Evolutionary conservation across 2,329 filamentous ascomycete genomes (phyloP).

Genomic region (Neonectria ditissima): DNA sequence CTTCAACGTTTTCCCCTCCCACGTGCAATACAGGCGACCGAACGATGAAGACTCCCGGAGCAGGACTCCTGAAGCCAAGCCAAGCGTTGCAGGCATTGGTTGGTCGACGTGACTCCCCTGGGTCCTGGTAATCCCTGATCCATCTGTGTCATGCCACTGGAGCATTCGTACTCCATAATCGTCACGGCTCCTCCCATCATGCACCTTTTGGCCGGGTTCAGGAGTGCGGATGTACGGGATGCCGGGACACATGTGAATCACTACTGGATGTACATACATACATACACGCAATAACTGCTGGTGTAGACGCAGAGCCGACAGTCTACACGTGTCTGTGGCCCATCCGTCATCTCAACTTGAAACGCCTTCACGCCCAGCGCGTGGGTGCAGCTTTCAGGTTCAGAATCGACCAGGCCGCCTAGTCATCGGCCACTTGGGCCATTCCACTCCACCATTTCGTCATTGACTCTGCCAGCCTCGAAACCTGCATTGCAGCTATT

Average conservation of each 20-base stretch:
- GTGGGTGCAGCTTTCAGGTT: neutral
- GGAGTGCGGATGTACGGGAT: conserved; percentile 2
- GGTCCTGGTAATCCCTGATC: neutral
- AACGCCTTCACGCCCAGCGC: conserved; percentile 10
- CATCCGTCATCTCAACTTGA: conserved; percentile 18
- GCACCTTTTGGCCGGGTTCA: neutral
- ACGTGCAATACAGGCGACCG: neutral
- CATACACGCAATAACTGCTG: neutral
- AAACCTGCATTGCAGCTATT: neutral
- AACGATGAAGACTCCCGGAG: neutral
- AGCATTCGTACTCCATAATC: neutral
- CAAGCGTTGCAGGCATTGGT: neutral
- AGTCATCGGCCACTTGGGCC: neutral
- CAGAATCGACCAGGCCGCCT: neutral
- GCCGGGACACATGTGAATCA: neutral
- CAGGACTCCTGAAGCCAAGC: neutral
- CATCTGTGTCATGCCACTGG: neutral
- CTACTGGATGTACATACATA: neutral
- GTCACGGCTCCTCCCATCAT: neutral
- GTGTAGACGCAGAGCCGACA: neutral
- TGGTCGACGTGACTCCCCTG: neutral
- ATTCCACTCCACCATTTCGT: conserved; percentile 10
- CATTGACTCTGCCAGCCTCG: conserved; percentile 12
- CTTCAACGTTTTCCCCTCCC: neutral
- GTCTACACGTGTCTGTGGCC: neutral